phyloP scores from a whole-genome alignment of 2,329 filamentous ascomycete species.

The Sordariomycetes sp. region DNA sequence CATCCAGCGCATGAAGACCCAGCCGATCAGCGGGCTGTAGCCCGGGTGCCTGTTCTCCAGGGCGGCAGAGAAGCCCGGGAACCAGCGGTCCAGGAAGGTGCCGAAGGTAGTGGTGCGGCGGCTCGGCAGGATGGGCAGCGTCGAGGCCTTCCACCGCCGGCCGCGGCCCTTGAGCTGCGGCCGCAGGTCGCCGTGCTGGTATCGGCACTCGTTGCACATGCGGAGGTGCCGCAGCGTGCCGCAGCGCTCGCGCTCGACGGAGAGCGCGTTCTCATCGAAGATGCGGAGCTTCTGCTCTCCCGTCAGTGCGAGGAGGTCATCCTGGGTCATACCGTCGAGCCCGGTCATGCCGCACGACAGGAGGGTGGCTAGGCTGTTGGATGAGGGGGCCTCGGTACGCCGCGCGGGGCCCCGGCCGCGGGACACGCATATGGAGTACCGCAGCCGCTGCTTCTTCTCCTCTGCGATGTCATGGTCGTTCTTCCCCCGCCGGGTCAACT shows the following conservation, averaged over 20 bases:
- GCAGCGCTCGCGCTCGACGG: neutral
- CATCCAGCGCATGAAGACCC: neutral
- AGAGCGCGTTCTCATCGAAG: neutral
- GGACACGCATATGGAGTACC: neutral
- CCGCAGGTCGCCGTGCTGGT: neutral
- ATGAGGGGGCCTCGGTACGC: neutral
- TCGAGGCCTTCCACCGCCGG: neutral
- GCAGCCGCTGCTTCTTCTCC: neutral
- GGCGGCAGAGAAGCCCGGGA: neutral
- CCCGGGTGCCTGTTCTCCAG: neutral
- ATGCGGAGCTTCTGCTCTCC: neutral
- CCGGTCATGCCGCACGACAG: neutral
- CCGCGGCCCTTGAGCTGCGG: neutral
- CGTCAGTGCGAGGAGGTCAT: neutral
- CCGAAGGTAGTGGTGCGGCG: neutral
- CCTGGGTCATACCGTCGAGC: neutral
- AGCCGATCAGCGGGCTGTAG: neutral
- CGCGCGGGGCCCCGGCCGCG: neutral
- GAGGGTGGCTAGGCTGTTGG: neutral
- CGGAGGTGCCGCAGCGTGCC: neutral
- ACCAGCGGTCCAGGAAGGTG: neutral
- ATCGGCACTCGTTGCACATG: neutral
- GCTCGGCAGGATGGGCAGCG: neutral
- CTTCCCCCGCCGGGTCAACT: neutral
- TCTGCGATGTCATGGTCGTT: neutral